Percentiles rank a stretch among this genome's conserved stretches.
These are phyloP conservation scores for Desmodesmus armatus DNA, from an alignment of 139 green algal genomes.

Conservation along the genomic window DNA sequence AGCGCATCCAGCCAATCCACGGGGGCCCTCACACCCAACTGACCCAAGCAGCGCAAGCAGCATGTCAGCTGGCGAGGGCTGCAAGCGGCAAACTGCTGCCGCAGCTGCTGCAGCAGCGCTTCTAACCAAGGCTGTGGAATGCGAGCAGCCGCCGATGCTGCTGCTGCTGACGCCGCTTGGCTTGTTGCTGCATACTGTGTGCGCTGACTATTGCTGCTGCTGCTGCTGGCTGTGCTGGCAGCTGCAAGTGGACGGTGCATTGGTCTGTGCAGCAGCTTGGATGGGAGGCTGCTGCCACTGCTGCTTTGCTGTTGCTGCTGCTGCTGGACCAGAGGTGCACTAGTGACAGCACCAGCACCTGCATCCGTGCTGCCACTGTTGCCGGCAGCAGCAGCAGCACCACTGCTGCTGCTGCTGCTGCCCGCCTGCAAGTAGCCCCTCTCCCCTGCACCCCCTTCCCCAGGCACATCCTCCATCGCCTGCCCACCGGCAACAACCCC, in stretches of 20 bases:
- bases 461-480: too few species aligned
- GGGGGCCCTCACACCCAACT: not conserved
- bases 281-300: not conserved
- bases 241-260: too few species aligned
- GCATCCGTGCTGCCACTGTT: not conserved
- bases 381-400: not conserved
- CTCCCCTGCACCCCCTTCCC: too few species aligned
- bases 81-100: not conserved
- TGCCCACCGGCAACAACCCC: too few species aligned
- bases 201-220: not conserved
- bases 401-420: not conserved
- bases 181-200: not conserved
- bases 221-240: not conserved
- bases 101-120: constrained; percentile 18
- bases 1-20: constrained; percentile 21
- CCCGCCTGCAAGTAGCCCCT: too few species aligned
- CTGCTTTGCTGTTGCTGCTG: not conserved
- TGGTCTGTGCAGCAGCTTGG: not conserved
- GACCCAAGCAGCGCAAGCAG: not conserved
- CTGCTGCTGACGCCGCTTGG: too few species aligned
- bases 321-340: not conserved
- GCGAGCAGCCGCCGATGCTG: too few species aligned
- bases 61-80: not conserved
- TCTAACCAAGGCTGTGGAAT: not conserved
- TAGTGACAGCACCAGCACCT: not conserved